These are phyloP conservation scores for Penicillium sclerotiorum DNA, from an alignment of 2,329 filamentous ascomycete genomes.

Conservation along the genomic window DNA sequence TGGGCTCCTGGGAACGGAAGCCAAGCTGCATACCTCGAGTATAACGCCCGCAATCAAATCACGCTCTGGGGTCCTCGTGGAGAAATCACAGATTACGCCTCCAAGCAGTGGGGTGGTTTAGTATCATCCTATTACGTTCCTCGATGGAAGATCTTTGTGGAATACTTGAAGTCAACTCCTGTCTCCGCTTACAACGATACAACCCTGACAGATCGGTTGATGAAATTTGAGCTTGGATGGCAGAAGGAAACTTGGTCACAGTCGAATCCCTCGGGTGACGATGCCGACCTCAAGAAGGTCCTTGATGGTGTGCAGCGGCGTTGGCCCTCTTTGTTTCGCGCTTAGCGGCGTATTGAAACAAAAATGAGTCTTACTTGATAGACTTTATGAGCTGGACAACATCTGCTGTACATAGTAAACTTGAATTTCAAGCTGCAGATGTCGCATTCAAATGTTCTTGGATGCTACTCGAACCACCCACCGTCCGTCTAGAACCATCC, in stretches of 20 bases:
- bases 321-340: constrained; percentile 17
- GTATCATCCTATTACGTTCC: constrained; percentile 51
- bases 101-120: constrained; percentile 53
- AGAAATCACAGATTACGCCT: constrained; percentile 55
- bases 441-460: too few species aligned
- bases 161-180: constrained; percentile 32
- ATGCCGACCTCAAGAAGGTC: constrained; percentile 9
- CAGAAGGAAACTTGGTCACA: constrained; percentile 14
- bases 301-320: constrained; percentile 2
- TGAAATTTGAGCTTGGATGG: constrained; percentile 20
- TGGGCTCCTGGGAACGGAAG: constrained; percentile 27
- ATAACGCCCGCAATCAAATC: constrained; percentile 54
- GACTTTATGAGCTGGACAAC: too few species aligned
- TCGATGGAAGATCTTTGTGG: constrained; percentile 51
- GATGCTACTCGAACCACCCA: too few species aligned
- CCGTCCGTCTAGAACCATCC: too few species aligned
- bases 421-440: too few species aligned
- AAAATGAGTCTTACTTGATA: too few species aligned
- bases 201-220: constrained; percentile 5
- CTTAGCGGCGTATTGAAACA: too few species aligned
- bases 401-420: too few species aligned
- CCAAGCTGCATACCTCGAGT: constrained; percentile 44
- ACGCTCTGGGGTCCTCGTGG: constrained; percentile 55
- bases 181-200: constrained; percentile 14
- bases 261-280: constrained; percentile 6